phyloP scores from a whole-genome alignment of 2,329 filamentous ascomycete species.

The Cordyceps pruinosa region DNA sequence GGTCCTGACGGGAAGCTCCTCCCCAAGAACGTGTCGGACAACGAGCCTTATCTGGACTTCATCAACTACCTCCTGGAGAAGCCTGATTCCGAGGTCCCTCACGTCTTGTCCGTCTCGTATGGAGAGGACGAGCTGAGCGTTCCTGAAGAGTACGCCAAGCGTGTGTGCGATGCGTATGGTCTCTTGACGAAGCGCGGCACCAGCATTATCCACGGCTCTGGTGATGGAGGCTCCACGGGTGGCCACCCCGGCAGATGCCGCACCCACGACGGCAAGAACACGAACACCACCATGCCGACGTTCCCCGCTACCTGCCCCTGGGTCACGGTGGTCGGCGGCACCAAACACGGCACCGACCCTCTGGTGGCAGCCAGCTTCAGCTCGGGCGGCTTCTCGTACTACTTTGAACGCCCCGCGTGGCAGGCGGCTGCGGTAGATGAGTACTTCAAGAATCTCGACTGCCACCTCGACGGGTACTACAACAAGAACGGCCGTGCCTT shows the following conservation, averaged over 20 bases:
- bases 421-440: conserved; percentile 29
- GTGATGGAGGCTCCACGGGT: conserved; percentile 22
- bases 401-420: conserved; percentile 35
- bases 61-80: conserved; percentile 35
- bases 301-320: conserved; percentile 45
- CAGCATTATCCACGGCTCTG: conserved; percentile 22
- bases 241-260: conserved; percentile 29
- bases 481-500: conserved; percentile 38
- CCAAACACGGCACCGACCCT: conserved; percentile 26
- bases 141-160: conserved; percentile 22
- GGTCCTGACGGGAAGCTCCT: conserved; percentile 15
- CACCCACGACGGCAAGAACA: conserved; percentile 50
- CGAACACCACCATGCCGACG: conserved; percentile 42
- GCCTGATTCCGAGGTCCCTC: conserved; percentile 25
- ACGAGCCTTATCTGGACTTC: conserved; percentile 43
- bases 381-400: conserved; percentile 41
- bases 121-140: conserved; percentile 29
- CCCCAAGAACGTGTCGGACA: conserved; percentile 17
- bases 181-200: conserved; percentile 26
- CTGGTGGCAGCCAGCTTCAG: conserved; percentile 28
- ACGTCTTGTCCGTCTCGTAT: conserved; percentile 30
- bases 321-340: conserved; percentile 32
- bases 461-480: conserved; percentile 37
- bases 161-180: conserved; percentile 26
- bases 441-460: conserved; percentile 35